phyloP scores from a whole-genome alignment of 2,329 filamentous ascomycete species.

The Hypoxylon sp. region DNA sequence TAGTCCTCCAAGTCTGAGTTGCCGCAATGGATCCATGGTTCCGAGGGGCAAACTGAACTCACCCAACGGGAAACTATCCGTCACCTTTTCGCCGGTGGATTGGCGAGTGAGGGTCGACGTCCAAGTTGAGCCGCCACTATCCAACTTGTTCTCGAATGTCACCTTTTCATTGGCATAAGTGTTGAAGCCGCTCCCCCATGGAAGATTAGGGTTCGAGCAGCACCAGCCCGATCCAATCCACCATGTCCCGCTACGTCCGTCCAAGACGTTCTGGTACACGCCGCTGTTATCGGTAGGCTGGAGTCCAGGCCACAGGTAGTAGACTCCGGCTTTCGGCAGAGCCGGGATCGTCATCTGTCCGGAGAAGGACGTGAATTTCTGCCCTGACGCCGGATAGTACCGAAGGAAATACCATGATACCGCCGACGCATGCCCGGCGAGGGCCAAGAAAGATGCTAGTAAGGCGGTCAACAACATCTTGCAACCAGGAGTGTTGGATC shows the following conservation, averaged over 20 bases:
- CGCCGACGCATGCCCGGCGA: conserved; percentile 48
- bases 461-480: conserved; percentile 38
- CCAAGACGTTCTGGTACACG: conserved; percentile 59
- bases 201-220: conserved; percentile 55
- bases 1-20: background rate
- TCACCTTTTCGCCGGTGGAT: conserved; percentile 48
- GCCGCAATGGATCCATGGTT: background rate
- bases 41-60: conserved; percentile 9
- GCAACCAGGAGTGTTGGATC: background rate
- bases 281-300: conserved; percentile 56
- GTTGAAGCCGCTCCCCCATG: conserved; percentile 57
- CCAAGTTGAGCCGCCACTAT: conserved; percentile 50
- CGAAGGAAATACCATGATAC: conserved; percentile 53
- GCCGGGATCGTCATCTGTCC: conserved; percentile 50
- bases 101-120: conserved; percentile 52
- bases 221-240: conserved; percentile 59
- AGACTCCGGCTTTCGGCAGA: conserved; percentile 51
- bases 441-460: conserved; percentile 45
- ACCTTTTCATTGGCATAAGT: conserved; percentile 52
- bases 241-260: conserved; percentile 57
- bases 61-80: conserved; percentile 53
- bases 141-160: conserved; percentile 50
- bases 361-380: conserved; percentile 52
- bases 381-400: conserved; percentile 52
- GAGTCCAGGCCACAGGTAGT: conserved; percentile 59